Percentiles rank a stretch among this genome's conserved stretches.
Evolutionary conservation across 2,329 filamentous ascomycete species (phyloP).

Genomic region (Fusarium dimerum): DNA sequence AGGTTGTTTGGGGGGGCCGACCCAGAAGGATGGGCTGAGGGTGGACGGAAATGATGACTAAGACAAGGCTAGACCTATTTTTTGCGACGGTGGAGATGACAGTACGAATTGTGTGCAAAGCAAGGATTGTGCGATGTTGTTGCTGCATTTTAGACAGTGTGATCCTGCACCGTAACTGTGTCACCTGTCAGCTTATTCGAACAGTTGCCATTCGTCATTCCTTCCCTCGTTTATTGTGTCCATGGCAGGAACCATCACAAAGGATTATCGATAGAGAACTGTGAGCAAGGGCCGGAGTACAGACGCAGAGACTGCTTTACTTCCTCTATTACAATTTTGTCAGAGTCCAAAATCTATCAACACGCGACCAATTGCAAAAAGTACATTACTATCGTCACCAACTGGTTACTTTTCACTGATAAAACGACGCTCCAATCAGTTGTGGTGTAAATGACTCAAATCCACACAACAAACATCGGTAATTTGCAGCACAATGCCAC

Average conservation of each 20-base stretch:
- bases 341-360: too few species aligned
- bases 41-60: constrained; percentile 32
- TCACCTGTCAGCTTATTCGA: constrained; percentile 25
- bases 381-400: too few species aligned
- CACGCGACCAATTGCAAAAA: too few species aligned
- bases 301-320: background rate
- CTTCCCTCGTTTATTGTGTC: background rate
- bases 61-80: constrained; percentile 30
- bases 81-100: constrained; percentile 18
- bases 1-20: constrained; percentile 28
- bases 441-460: too few species aligned
- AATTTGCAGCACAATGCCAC: too few species aligned
- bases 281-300: background rate
- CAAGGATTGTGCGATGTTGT: background rate
- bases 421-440: too few species aligned
- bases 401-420: too few species aligned
- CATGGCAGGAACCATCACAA: background rate
- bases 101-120: constrained; percentile 30
- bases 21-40: constrained; percentile 30
- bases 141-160: constrained; percentile 17
- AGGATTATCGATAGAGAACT: background rate
- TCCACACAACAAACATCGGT: too few species aligned
- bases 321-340: too few species aligned
- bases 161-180: constrained; percentile 2
- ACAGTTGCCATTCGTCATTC: constrained; percentile 26